Base-by-base conservation (phyloP, 345 rosid species). In the Passiflora organensis region DNA sequence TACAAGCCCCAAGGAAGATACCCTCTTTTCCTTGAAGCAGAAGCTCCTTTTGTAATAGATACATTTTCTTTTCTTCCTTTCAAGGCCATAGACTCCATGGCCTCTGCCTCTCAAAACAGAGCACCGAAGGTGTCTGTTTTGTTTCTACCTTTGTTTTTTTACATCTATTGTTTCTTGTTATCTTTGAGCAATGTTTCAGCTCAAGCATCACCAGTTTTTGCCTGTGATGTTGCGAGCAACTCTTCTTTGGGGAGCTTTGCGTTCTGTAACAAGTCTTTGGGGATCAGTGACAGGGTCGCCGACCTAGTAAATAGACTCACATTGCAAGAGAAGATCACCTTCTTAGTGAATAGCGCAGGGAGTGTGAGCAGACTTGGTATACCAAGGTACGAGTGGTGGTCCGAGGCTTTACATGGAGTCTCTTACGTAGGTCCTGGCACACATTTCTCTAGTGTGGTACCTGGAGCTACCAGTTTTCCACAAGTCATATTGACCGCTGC, bases 391-490 rank as follows among this genome's bases (percentile, higher is more conserved):
- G 80, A 81, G 67, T 93, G 99, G 99, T 93, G 96, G 99, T 86
- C 95, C 0, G 98, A 91, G 79, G 98, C 96, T 28, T 70, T 91
- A 59, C 98, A 91, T 39, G 98, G 99, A 24, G 94, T 89, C 36
- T 89, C 96, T n/a, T 45, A 86, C 59, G 72, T 76, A 13, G 99
- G 99, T 6, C 89, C 83, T 0, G 95, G 94, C 1, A 89, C 94
- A 0, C 76, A 13, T 50, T 93, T 93, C 61, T 68, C 81, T 46
- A 54, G 59, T 38, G 41, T 47, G 17, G 87, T 89, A 25, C 95
- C 99, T 0, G 99, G 87, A 0, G 99, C 99, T 6, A 93, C 99
- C 1, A 93, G 95, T 54, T 93, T 93, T 56, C 99, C 99, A 50
- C 93, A 82, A 69, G 95, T 89, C 64, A 93, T 93, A 62, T 76